A percentile compares a stretch with the other conserved stretches of the same genome.
Evolutionary conservation across 176 grass and related monocot genomes (phyloP).

Genomic region (Triticum dicoccoides): DNA sequence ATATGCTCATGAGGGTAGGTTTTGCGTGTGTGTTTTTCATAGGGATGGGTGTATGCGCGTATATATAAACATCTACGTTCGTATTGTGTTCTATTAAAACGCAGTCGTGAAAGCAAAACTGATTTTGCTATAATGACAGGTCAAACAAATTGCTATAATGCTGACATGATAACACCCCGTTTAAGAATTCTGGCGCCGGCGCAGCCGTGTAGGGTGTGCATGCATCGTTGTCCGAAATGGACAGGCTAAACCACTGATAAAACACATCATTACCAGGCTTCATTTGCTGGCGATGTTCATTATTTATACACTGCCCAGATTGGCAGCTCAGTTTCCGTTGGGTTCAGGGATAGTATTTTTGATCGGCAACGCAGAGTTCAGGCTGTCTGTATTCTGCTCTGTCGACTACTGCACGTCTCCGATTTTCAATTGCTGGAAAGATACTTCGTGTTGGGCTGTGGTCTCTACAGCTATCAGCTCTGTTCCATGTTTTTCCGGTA

Average conservation of each 20-base stretch:
- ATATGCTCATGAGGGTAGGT: too few species aligned
- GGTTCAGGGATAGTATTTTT: not conserved
- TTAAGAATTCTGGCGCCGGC: not conserved
- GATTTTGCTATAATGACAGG: too few species aligned
- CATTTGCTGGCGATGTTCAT: not conserved
- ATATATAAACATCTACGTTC: too few species aligned
- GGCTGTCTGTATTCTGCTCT: not conserved
- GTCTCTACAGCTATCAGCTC: not conserved
- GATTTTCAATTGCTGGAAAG: constrained; percentile 5
- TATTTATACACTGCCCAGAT: not conserved
- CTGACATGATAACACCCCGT: not conserved
- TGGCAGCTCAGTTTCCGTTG: not conserved
- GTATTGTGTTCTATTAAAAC: too few species aligned
- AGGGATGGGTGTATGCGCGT: too few species aligned
- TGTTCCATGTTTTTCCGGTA: not conserved
- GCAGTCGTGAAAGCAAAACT: too few species aligned
- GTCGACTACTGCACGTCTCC: not conserved
- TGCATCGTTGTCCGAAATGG: not conserved
- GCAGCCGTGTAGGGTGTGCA: not conserved
- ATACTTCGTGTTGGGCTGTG: not conserved
- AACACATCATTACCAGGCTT: not conserved
- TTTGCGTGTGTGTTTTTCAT: too few species aligned
- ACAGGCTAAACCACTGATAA: not conserved
- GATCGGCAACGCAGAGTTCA: not conserved
- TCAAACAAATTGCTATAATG: too few species aligned